Percentiles rank a stretch among this genome's conserved stretches.
These are phyloP conservation scores for Stagonosporopsis tanaceti DNA, from an alignment of 2,329 filamentous ascomycete species.

Conservation along the genomic window DNA sequence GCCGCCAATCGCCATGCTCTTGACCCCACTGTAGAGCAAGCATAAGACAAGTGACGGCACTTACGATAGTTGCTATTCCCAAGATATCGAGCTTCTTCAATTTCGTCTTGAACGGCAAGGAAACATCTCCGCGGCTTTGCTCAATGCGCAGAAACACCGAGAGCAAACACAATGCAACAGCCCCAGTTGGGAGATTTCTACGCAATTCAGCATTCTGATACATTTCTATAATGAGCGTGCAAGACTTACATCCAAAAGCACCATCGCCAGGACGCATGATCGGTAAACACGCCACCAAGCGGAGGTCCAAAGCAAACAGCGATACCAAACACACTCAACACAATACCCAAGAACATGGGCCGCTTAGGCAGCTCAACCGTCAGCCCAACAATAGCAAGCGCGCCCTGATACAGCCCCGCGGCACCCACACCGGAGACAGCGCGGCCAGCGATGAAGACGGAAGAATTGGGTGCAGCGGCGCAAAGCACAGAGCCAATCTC, in stretches of 20 bases:
- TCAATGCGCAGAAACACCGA: no score
- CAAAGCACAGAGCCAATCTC: constrained; percentile 64
- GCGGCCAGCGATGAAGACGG: constrained; percentile 64
- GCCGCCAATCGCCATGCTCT: constrained; percentile 59
- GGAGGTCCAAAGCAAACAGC: constrained; percentile 53
- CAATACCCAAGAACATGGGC: constrained; percentile 51
- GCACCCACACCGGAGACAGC: constrained; percentile 63
- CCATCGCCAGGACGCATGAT: constrained; percentile 51
- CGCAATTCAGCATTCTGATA: no score
- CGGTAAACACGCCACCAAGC: constrained; percentile 54
- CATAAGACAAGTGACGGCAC: constrained; percentile 43
- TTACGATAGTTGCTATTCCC: constrained; percentile 44
- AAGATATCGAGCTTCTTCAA: constrained; percentile 50
- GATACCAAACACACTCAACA: constrained; percentile 52
- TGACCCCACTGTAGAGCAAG: constrained; percentile 51
- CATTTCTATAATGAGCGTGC: no score
- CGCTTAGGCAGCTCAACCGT: constrained; percentile 54
- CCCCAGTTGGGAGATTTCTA: no score
- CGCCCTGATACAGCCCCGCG: constrained; percentile 62
- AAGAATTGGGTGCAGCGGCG: constrained; percentile 56
- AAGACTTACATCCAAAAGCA: constrained; percentile 49
- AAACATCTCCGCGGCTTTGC: constrained; percentile 17
- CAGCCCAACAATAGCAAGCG: constrained; percentile 58
- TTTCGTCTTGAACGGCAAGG: constrained; percentile 42
- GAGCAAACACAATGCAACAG: no score